Evolutionary conservation across 2,329 filamentous ascomycete species (phyloP).

Genomic region (Dactylellina drechsleri): DNA sequence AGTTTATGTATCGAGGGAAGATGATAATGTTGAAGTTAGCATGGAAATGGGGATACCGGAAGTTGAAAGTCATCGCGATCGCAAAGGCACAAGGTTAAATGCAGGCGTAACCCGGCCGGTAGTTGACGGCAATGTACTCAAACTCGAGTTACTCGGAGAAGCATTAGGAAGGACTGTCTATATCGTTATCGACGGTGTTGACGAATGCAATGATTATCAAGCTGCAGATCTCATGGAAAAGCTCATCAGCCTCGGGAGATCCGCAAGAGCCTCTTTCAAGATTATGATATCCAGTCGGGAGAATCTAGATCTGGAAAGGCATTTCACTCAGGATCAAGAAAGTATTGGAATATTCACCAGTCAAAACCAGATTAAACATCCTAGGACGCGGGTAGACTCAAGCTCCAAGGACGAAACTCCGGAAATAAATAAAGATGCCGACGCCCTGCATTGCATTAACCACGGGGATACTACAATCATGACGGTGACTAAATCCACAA

Average conservation of each 20-base stretch:
- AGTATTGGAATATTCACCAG: not conserved
- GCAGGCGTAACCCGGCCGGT: not conserved
- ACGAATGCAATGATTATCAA: conserved; percentile 38
- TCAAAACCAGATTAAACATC: not conserved
- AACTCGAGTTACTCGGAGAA: conserved; percentile 11
- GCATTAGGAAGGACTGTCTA: conserved; percentile 20
- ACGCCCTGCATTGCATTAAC: conserved; percentile 4
- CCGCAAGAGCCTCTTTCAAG: conserved; percentile 31
- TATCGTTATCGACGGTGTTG: conserved; percentile 33
- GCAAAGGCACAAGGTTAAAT: not conserved
- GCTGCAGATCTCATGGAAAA: not conserved
- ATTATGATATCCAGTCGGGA: conserved; percentile 32
- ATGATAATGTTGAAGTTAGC: not conserved
- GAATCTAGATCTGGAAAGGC: conserved; percentile 14
- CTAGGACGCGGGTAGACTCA: too few species aligned
- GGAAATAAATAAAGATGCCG: not conserved
- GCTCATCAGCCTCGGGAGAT: conserved; percentile 21
- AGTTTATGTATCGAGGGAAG: not conserved
- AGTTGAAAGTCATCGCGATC: not conserved
- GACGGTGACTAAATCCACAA: conserved; percentile 38
- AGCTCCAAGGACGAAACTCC: not conserved
- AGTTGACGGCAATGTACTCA: not conserved
- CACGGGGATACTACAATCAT: conserved; percentile 31
- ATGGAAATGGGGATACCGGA: not conserved
- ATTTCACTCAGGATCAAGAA: conserved; percentile 2